A percentile compares a stretch with the other conserved stretches of the same genome.
These are phyloP conservation scores for Picea sitchensis DNA, from an alignment of 75 land plant genomes.

Conservation along the genomic window DNA sequence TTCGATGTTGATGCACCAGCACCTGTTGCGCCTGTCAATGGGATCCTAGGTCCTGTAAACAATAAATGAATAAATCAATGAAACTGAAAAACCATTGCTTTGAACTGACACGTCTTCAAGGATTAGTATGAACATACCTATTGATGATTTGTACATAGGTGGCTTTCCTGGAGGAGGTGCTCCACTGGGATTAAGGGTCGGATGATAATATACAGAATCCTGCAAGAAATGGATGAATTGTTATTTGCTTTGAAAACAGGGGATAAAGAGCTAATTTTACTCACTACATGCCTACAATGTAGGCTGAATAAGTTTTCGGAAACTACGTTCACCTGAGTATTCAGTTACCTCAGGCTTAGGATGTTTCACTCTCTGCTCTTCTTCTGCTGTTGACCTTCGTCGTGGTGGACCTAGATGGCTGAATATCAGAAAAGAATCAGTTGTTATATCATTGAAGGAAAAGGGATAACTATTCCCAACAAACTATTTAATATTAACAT, in stretches of 20 bases:
- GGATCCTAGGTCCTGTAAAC: conserved; percentile 80
- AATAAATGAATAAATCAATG: not conserved
- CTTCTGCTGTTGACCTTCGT: conserved; percentile 76
- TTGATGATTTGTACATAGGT: conserved; percentile 96
- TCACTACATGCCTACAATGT: not conserved
- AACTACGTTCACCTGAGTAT: not conserved
- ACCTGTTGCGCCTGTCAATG: conserved; percentile 54
- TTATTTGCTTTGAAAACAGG: not conserved
- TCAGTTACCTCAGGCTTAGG: conserved; percentile 79
- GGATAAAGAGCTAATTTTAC: not conserved
- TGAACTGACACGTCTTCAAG: not conserved
- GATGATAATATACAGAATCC: conserved; percentile 98
- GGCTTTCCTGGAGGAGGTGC: conserved; percentile 99
- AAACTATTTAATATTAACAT: not conserved
- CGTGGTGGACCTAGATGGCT: conserved; percentile 90
- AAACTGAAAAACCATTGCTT: not conserved
- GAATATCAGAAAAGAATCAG: not conserved
- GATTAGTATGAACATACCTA: conserved; percentile 48
- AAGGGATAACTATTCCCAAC: not conserved
- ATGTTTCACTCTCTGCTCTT: conserved; percentile 79
- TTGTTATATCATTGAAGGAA: not conserved
- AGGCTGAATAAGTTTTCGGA: not conserved
- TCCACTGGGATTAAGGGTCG: conserved; percentile 93
- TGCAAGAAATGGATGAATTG: conserved; percentile 20
- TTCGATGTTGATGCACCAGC: conserved; percentile 52